These are phyloP conservation scores for Alternaria sp. DNA, from an alignment of 2,329 filamentous ascomycete genomes.

Conservation along the genomic window DNA sequence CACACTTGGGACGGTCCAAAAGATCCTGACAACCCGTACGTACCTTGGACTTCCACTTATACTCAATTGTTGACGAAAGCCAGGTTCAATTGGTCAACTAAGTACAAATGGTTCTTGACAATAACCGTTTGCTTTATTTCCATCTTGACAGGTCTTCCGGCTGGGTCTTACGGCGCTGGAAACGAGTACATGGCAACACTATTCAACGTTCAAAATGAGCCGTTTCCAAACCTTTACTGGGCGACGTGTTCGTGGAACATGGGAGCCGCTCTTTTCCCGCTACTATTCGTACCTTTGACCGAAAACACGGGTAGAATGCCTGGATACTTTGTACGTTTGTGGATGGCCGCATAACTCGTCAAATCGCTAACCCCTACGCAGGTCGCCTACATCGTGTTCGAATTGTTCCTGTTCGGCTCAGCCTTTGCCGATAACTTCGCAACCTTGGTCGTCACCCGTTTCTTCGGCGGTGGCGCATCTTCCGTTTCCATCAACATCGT, in stretches of 20 bases:
- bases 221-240: slow-evolving; percentile 50
- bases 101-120: slow-evolving; percentile 52
- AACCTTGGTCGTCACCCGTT: slow-evolving; percentile 52
- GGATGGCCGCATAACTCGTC: neutral
- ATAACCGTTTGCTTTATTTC: slow-evolving; percentile 53
- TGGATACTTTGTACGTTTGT: slow-evolving; percentile 47
- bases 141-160: slow-evolving; percentile 51
- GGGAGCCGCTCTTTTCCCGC: slow-evolving; percentile 50
- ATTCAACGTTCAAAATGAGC: slow-evolving; percentile 46
- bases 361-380: slow-evolving; percentile 1
- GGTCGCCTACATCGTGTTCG: slow-evolving; percentile 50
- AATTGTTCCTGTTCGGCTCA: slow-evolving; percentile 51
- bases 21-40: slow-evolving; percentile 35
- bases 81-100: slow-evolving; percentile 51
- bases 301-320: slow-evolving; percentile 55
- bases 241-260: slow-evolving; percentile 50
- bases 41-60: neutral
- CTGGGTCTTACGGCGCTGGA: slow-evolving; percentile 50
- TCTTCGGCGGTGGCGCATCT: slow-evolving; percentile 53
- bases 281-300: slow-evolving; percentile 51
- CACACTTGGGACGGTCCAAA: slow-evolving; percentile 32
- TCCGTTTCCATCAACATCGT: slow-evolving; percentile 52
- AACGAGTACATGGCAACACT: slow-evolving; percentile 43
- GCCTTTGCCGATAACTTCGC: slow-evolving; percentile 55
- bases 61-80: too few relatives aligned